Base-by-base conservation (phyloP, 306 rosid genomes). In the Lathyrus tuberosus region DNA sequence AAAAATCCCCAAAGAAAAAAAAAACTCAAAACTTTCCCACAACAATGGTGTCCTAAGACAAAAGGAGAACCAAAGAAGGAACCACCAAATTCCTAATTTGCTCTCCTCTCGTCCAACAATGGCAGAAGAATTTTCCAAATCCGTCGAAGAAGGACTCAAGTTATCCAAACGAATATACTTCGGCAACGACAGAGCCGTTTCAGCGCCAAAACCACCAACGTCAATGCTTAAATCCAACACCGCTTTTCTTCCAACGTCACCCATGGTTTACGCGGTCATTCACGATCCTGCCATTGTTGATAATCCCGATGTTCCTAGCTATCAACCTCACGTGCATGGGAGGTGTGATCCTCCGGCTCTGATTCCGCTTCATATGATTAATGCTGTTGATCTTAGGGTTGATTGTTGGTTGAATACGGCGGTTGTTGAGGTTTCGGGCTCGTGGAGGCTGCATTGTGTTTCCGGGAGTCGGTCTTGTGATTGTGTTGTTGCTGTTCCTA, bases 251-350 rank as follows among this genome's bases (percentile, higher is more conserved):
- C 98, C 98, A 0, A 64, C 74, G 13, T 75, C 96, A 0, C 91
- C 91, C 0, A 88, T 88, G 96, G 75, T 88, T 15, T 92, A 88
- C 62, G 98, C 96, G 0, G 85, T 85, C 22, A 83, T 92, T 13
- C 13, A 10, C 37, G 76, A 90, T 73, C 98, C 98, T 16, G 57
- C 54, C 3, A 86, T 89, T 12, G 98, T 92, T 5, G 98, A 92
- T 47, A 92, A 92, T 54, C 98, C 98, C 3, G 96, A 92, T 57
- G 73, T 92, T 10, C 95, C 98, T 2, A 88, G 91, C 70, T 90
- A 92, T 80, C 98, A 92, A 86, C 98, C 98, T 0, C 85, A 92
- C 58, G 98, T 92, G 38, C 87, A 92, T 40, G 98, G 98, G 53
- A 70, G 76, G 79, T 84, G 88, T 33, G 91, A 92, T 11, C 88